A percentile compares a stretch with the other conserved stretches of the same genome.
These are phyloP conservation scores for Capsicum baccatum DNA, from an alignment of 257 asterid species.

Conservation along the genomic window DNA sequence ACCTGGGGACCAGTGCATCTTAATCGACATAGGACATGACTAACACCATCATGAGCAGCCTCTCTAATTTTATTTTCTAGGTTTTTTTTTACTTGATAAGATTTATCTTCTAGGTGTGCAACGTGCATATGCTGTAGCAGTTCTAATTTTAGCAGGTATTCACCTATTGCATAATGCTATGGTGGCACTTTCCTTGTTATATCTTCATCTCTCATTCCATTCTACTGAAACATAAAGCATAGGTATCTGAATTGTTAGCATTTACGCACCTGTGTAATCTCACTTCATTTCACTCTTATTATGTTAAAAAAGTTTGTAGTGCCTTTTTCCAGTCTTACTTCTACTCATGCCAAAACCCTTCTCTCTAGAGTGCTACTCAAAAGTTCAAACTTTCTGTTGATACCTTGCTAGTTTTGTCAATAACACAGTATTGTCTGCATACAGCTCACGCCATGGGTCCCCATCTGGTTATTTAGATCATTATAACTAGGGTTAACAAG, in stretches of 20 bases:
- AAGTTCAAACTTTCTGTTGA: not conserved
- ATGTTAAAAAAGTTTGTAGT: not conserved
- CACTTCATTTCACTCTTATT: not conserved
- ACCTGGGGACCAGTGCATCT: not conserved
- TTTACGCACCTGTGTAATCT: not conserved
- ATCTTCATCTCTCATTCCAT: not conserved
- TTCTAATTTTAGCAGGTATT: not conserved
- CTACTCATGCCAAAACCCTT: not conserved
- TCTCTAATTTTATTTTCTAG: not conserved
- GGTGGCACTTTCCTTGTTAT: not conserved
- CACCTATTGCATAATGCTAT: not conserved
- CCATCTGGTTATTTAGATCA: not conserved
- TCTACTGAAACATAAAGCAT: not conserved
- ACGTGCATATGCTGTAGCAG: not conserved
- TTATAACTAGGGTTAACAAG: not conserved
- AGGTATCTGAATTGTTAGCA: not conserved
- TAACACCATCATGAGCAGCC: not conserved
- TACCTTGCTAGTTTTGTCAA: not conserved
- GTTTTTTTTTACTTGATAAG: not conserved
- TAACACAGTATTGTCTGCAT: not conserved
- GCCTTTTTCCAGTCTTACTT: not conserved
- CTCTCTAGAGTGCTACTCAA: not conserved
- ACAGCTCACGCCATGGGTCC: not conserved
- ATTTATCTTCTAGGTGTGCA: constrained; percentile 11
- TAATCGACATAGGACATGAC: not conserved